Evolutionary conservation across 2,329 filamentous ascomycete genomes (phyloP), one percentile per base, ranked within the genome.

Genomic region (Pseudogymnoascus pannorum): DNA sequence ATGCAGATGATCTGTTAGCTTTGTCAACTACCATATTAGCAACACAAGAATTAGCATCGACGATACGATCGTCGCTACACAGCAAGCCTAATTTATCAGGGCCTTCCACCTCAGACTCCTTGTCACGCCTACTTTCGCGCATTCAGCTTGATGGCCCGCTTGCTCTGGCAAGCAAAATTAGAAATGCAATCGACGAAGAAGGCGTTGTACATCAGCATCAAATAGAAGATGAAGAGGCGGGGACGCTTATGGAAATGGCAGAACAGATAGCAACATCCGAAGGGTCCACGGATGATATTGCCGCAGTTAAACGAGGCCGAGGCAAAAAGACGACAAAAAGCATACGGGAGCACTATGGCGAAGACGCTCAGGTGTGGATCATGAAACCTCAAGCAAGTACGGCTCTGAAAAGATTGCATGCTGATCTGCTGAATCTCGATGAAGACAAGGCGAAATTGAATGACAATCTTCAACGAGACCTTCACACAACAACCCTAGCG

Each of bases 181-280:
- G 82, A 58, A 78, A 82, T 2, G 87, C 93, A 3, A 96, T 99
- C 62, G 94, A 99, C 69, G 94, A 97, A 75, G 92, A 97, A 65
- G 91, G 92, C 0, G 77, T 97, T n/a, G 80, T 86, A 14, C 85
- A 90, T 66, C 87, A 90, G 68, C 92, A 97, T 68, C 83, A 87
- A 35, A 81, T 87, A 1, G 86, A 94, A 67, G 87, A 93, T 64
- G 85, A 82, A 59, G 85, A 90, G 65, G 85, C 86, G 0, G 84
- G 81, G 18, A 83, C 87, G 63, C 85, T 94, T 68, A 83, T 89
- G 22, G 83, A 84, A 1, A 78, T 96, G 57, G 91, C 91, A 5
- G 84, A 92, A 70, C 82, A 88, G 61, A 82, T 93, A 9, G 79
- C 91, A 18, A 78, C 80, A 24, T 80, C 82, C 31, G 88, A 92